Evolutionary conservation across 2,329 filamentous ascomycete species (phyloP), one percentile per base, ranked within the genome.

Genomic region (Colletotrichum cordylinicola): DNA sequence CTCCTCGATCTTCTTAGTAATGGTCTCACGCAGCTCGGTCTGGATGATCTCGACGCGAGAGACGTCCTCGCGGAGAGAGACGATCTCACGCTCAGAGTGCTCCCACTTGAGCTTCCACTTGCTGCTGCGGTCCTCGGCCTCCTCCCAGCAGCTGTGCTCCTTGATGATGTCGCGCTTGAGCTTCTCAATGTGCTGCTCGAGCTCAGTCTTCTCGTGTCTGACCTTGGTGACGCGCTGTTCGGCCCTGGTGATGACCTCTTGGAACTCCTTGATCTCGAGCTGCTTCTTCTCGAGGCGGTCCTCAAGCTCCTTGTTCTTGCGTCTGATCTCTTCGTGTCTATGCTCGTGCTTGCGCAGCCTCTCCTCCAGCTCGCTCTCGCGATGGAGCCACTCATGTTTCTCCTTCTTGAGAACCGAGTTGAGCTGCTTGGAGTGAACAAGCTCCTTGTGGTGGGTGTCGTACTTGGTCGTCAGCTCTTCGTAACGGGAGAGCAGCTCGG

Each of bases 31-130:
- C 7, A 75, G 39, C 62, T 75, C 68, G 4, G 68, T 52, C 12
- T 55, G 61, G 1, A 15, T 15, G 1, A 67, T 55, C 55, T 72
- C 69, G n/a, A 72, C 55, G 24, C 62, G 72, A 8, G 69, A 52
- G n/a, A 75, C 27, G 35, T 75, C 72, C 13, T 74, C 72, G 60
- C 72, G 72, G 10, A 61, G 48, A 9, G 72, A 66, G 6, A 33
- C 27, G 12, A 67, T 48, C 62, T 75, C 61, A 16, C 72, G 61
- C 61, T 75, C 68, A 5, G 55, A 67, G n/a, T 75, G 68, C 61
- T 75, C 68, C 68, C 61, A 67, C 69, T 72, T 72, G 37, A 72
- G 72, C 68, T 72, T 75, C 68, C 68, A 72, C 72, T 66, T 67
- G 52, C 62, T 56, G 55, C 68, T 67, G 7, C 61, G 52, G 15